Evolutionary conservation across 208 protist species (phyloP), one percentile per base, ranked within the genome.

Genomic region (Acanthamoeba sp.): DNA sequence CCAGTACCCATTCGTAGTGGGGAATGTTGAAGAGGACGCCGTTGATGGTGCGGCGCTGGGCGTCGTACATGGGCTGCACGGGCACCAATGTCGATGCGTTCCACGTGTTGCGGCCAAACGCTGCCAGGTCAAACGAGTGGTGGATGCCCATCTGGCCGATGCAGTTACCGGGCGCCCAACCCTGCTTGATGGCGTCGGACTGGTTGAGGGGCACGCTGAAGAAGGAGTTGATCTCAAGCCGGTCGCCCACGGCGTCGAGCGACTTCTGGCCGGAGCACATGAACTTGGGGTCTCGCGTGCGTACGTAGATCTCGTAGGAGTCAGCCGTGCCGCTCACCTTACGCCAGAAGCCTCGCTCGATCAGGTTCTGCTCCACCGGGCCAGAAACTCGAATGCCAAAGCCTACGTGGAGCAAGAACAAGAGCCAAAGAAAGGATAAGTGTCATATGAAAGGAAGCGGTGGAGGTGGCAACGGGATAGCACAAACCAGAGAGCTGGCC

Each of bases 61-160:
- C 78, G 34, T 88, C 78, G 50, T 88, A 88, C 78, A 88, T 88
- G 27, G 78, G 78, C 78, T 57, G 3, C 48, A 88, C 78, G 9
- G 78, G 78, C 34, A 88, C 78, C 7, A 88, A n/a, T 1, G 78
- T 88, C 29, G 78, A 88, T 2, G 78, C 78, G 42, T 88, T 88
- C 78, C 78, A 88, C 29, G 78, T 88, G 48, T 45, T 52, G 12
- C 29, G 66, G 12, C 78, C 78, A 10, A 38, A 38, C 20, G 78
- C 78, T 3, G 78, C 78, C 2, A 88, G 78, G 78, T 88, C 78
- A 38, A 57, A 88, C 48, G 78, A 12, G 50, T 88, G 42, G 78
- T 88, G 78, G 42, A 57, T 88, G 78, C 78, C 78, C 78, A 88
- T 88, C 40, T 22, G 6, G 78, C 29, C n/a, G n/a, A n/a, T n/a